Evolutionary conservation across 2,329 filamentous ascomycete genomes (phyloP), one percentile per base, ranked within the genome.

Genomic region (Thelonectria rubi): DNA sequence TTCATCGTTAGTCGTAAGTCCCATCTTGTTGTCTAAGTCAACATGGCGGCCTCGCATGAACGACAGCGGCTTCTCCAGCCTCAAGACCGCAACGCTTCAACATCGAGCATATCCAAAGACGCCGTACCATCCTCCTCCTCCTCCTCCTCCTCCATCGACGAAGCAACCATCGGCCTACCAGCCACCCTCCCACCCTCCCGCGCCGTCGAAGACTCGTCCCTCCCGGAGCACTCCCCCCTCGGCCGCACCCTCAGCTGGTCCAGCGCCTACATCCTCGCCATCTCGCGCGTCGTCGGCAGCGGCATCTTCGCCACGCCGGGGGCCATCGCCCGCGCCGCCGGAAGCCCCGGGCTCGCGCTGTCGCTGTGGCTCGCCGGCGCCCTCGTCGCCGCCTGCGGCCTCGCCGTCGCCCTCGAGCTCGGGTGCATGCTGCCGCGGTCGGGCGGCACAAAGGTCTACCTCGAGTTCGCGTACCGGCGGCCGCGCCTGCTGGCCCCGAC

Each of bases 241-340:
- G 87, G 87, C 1, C 81, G 88, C 18, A 88, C 81, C 15, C 82
- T 91, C 51, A 84, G 78, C 58, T 90, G 88, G 86, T 79, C 80
- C 24, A 88, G 84, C 67, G 86, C 86, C 1, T 90, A 88, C 72
- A 87, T 91, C 56, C 80, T 91, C 18, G 86, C 89, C 8, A 87
- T 91, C 24, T 90, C 87, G 1, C 82, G 88, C 12, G 87, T 91
- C 6, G 87, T 91, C 30, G 89, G 89, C 12, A 88, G 84, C 68
- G 89, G 89, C 24, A 91, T 92, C 65, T 92, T 92, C 69, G 88
- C 89, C 1, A 91, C 88, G 0, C 90, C 88, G 0, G 89, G 87
- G 0, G 82, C 88, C 5, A 90, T 93, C 51, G 80, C 91, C 3
- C 83, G 86, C 39, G 84, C 86, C 0, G 86, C 88, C 2, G 90